A percentile compares a stretch with the other conserved stretches of the same genome.
Conservation (phyloP, 176 grass and related monocot genomes). For the Oryza meyeriana region DNA sequence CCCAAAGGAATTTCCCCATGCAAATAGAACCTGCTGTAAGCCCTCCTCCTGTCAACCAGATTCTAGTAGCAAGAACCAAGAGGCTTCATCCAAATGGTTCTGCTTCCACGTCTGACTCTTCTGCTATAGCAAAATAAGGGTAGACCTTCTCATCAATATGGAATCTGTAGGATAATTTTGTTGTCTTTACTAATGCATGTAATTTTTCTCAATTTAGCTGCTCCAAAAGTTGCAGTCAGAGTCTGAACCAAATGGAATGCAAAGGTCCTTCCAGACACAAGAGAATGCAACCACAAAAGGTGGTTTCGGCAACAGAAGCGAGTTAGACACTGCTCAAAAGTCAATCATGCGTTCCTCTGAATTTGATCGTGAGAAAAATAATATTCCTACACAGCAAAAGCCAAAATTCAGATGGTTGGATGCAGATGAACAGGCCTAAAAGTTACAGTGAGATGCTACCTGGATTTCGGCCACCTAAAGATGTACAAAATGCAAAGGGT, state of each 20-base stretch:
- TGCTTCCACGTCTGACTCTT: slow-evolving; percentile 48
- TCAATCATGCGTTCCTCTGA: slow-evolving; percentile 27
- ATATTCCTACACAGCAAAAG: slow-evolving; percentile 32
- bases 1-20: slow-evolving; percentile 97
- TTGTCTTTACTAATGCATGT: slow-evolving; percentile 22
- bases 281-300: slow-evolving; percentile 43
- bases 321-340: slow-evolving; percentile 41
- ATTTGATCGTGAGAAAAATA: slow-evolving; percentile 35
- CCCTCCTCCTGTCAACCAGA: slow-evolving; percentile 63
- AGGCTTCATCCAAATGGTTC: slow-evolving; percentile 49
- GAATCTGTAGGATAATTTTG: background rate
- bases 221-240: slow-evolving; percentile 47
- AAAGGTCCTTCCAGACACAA: slow-evolving; percentile 65
- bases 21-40: slow-evolving; percentile 81
- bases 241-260: slow-evolving; percentile 35
- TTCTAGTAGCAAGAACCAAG: slow-evolving; percentile 61
- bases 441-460: slow-evolving; percentile 41
- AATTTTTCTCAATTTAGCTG: slow-evolving; percentile 22
- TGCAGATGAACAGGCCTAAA: slow-evolving; percentile 37
- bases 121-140: slow-evolving; percentile 77
- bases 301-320: slow-evolving; percentile 30
- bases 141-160: slow-evolving; percentile 19
- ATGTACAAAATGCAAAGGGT: slow-evolving; percentile 26
- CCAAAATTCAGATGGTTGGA: slow-evolving; percentile 47
- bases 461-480: slow-evolving; percentile 47